phyloP scores from a whole-genome alignment of 2,329 filamentous ascomycete genomes.

The Fusarium torreyae region DNA sequence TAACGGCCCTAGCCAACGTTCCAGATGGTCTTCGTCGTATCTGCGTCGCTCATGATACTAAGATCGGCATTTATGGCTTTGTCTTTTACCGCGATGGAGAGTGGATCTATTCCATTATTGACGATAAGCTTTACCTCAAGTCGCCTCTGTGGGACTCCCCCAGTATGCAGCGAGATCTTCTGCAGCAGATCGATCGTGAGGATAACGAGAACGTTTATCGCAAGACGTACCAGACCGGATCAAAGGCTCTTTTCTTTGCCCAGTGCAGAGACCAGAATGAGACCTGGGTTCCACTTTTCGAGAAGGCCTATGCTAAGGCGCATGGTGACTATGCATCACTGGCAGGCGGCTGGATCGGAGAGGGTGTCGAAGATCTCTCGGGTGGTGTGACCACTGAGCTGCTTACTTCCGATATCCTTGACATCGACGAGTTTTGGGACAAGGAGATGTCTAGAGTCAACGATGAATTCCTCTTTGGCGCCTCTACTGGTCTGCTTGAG shows the following conservation, averaged over 20 bases:
- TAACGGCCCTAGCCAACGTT: slow-evolving; percentile 83
- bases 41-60: slow-evolving; percentile 81
- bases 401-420: slow-evolving; percentile 78
- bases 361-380: slow-evolving; percentile 72
- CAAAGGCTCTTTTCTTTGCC: slow-evolving; percentile 83
- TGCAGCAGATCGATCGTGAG: slow-evolving; percentile 82
- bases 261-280: slow-evolving; percentile 83
- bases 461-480: slow-evolving; percentile 84
- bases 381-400: slow-evolving; percentile 80
- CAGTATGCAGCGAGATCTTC: slow-evolving; percentile 79
- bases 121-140: slow-evolving; percentile 90
- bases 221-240: slow-evolving; percentile 80
- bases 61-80: slow-evolving; percentile 89
- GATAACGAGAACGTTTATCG: slow-evolving; percentile 81
- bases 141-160: slow-evolving; percentile 87
- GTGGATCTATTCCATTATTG: slow-evolving; percentile 92
- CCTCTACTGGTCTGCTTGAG: slow-evolving; percentile 74
- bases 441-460: slow-evolving; percentile 87
- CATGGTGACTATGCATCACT: slow-evolving; percentile 84
- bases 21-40: slow-evolving; percentile 78
- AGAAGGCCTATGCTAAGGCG: slow-evolving; percentile 88
- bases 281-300: slow-evolving; percentile 84
- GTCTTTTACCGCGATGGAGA: slow-evolving; percentile 91
- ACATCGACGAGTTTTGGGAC: slow-evolving; percentile 87
- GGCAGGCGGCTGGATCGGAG: slow-evolving; percentile 78